phyloP scores from a whole-genome alignment of 2,329 filamentous ascomycete species.

The Fusarium siculi region DNA sequence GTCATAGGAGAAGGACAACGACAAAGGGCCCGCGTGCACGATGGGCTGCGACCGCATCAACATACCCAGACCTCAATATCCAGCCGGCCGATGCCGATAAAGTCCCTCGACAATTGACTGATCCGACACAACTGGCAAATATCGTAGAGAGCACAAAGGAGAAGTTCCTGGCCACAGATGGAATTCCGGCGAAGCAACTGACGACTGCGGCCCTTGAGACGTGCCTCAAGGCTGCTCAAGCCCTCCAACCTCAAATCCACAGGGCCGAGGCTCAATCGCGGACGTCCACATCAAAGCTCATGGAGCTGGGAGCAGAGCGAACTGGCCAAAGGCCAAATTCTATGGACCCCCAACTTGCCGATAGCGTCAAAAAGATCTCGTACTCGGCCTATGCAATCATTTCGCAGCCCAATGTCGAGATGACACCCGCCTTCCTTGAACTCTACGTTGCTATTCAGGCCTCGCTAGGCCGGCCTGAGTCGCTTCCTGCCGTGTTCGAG shows the following conservation, averaged over 20 bases:
- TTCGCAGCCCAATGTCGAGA: constrained; percentile 79
- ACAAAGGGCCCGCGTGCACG: constrained; percentile 29
- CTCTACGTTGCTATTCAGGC: constrained; percentile 82
- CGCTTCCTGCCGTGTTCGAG: constrained; percentile 81
- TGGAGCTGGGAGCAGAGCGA: constrained; percentile 56
- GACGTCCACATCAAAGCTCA: constrained; percentile 65
- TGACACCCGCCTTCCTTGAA: constrained; percentile 77
- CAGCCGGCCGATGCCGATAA: constrained; percentile 28
- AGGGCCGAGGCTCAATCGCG: constrained; percentile 52
- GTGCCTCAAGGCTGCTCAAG: constrained; percentile 57
- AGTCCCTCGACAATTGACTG: constrained; percentile 45
- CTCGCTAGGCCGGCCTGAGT: constrained; percentile 76
- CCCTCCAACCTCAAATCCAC: constrained; percentile 55
- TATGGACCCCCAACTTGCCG: constrained; percentile 52
- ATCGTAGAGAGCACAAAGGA: constrained; percentile 56
- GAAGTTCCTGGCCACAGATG: constrained; percentile 56
- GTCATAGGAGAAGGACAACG: constrained; percentile 14
- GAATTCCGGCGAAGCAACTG: constrained; percentile 57
- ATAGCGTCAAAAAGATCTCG: constrained; percentile 64
- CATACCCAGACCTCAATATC: constrained; percentile 28
- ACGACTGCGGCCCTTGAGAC: constrained; percentile 57
- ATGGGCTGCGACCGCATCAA: constrained; percentile 45
- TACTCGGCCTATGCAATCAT: constrained; percentile 75
- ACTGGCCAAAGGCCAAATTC: constrained; percentile 45
- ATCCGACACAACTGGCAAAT: constrained; percentile 54